phyloP scores from a whole-genome alignment of 2,329 filamentous ascomycete genomes.

The Zasmidium citrigriseum region DNA sequence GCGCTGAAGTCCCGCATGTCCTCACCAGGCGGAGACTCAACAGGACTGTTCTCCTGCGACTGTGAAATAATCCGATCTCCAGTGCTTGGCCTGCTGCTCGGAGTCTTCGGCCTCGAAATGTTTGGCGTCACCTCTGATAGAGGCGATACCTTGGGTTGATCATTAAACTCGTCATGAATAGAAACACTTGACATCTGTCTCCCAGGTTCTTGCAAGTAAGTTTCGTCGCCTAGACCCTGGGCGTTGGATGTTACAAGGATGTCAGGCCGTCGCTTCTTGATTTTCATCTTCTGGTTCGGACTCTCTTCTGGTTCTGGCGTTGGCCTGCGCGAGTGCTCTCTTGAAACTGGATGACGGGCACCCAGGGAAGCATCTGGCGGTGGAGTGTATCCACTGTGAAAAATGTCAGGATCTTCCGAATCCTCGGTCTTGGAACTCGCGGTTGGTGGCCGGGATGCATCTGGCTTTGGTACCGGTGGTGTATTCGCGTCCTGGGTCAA shows the following conservation, averaged over 20 bases:
- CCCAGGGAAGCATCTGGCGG: constrained; percentile 71
- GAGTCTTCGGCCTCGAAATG: constrained; percentile 2
- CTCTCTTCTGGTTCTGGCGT: constrained; percentile 34
- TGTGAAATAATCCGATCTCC: constrained; percentile 32
- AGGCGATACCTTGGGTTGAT: constrained; percentile 26
- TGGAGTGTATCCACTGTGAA: constrained; percentile 75
- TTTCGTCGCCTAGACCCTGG: constrained; percentile 56
- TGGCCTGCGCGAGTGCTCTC: constrained; percentile 54
- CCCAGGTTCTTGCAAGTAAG: constrained; percentile 52
- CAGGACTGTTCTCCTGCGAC: constrained; percentile 16
- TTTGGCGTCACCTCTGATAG: constrained; percentile 22
- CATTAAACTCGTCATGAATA: constrained; percentile 21
- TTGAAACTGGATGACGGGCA: constrained; percentile 25
- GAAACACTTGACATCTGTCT: constrained; percentile 29
- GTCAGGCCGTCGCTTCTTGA: constrained; percentile 33
- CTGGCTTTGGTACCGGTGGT: constrained; percentile 11
- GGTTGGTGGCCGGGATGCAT: constrained; percentile 32
- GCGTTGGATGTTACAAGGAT: constrained; percentile 22
- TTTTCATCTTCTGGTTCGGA: constrained; percentile 46
- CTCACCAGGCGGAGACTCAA: constrained; percentile 6
- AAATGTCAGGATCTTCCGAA: constrained; percentile 56
- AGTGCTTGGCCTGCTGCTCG: constrained; percentile 32
- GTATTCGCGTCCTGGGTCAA: constrained; percentile 44
- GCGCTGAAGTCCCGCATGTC: constrained; percentile 29
- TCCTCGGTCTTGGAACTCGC: constrained; percentile 26